phyloP scores from a whole-genome alignment of 2,329 filamentous ascomycete species.

The Diplocarpon rosae region DNA sequence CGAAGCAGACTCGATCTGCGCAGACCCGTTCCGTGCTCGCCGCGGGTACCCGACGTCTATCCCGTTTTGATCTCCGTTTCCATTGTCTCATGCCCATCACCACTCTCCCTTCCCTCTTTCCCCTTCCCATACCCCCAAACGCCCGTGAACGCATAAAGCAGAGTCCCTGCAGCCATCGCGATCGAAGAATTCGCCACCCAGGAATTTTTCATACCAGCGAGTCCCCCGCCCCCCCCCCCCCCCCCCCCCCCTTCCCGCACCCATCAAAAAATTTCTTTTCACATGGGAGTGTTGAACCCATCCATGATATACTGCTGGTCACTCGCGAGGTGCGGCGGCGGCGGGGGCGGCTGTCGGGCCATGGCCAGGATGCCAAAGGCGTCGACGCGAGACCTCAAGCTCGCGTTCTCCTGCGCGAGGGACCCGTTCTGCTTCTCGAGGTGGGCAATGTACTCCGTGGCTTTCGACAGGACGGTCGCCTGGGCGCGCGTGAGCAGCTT shows the following conservation, averaged over 20 bases:
- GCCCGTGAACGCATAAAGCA: too few relatives aligned
- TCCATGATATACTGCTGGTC: constrained; percentile 1
- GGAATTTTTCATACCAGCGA: neutral
- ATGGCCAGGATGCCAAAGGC: constrained; percentile 71
- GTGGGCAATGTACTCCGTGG: constrained; percentile 90
- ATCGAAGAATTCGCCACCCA: neutral
- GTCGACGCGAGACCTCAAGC: constrained; percentile 68
- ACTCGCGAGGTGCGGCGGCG: too few relatives aligned
- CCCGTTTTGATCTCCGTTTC: too few relatives aligned
- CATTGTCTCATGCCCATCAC: too few relatives aligned
- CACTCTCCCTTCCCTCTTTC: too few relatives aligned
- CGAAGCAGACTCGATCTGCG: too few relatives aligned
- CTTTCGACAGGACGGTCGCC: constrained; percentile 65
- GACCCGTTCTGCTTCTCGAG: constrained; percentile 81
- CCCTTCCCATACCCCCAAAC: too few relatives aligned
- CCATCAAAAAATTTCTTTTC: neutral
- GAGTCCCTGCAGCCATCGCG: too few relatives aligned
- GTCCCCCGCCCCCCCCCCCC: too few relatives aligned
- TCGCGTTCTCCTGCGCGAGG: constrained; percentile 68
- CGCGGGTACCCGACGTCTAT: too few relatives aligned
- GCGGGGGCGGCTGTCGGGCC: constrained; percentile 29
- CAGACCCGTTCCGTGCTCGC: too few relatives aligned
- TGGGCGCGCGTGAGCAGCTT: constrained; percentile 4
- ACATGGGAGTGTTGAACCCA: constrained; percentile 2
- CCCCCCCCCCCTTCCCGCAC: neutral